A percentile compares a stretch with the other conserved stretches of the same genome.
phyloP scores from a whole-genome alignment of 805 yeast genomes.

The Yarrowia porcina region DNA sequence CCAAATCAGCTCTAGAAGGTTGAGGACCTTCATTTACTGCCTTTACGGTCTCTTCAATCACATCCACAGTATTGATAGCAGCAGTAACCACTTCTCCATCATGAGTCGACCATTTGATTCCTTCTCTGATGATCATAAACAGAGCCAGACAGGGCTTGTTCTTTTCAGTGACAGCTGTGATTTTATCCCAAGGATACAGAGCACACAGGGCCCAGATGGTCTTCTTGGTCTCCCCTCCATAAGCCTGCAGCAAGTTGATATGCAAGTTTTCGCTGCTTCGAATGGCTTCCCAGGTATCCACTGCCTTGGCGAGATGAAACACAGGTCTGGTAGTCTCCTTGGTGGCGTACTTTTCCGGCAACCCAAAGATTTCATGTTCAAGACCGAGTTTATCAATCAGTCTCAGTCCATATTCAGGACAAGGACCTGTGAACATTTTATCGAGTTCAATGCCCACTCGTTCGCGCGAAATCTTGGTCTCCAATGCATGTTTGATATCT shows the following conservation, averaged over 20 bases:
- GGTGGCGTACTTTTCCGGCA: conserved; percentile 32
- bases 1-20: conserved; percentile 50
- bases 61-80: conserved; percentile 41
- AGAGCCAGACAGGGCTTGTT: conserved; percentile 42
- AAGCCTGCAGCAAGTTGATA: background rate
- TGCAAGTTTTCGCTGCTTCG: conserved; percentile 27
- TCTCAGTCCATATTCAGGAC: conserved; percentile 62
- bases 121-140: conserved; percentile 59
- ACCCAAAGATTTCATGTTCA: conserved; percentile 56
- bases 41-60: conserved; percentile 36
- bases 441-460: conserved; percentile 82
- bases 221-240: background rate
- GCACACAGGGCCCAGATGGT: conserved; percentile 20
- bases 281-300: conserved; percentile 23
- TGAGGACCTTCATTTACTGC: conserved; percentile 28
- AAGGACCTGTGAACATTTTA: conserved; percentile 64
- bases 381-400: conserved; percentile 56
- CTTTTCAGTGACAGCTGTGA: conserved; percentile 43
- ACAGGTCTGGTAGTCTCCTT: background rate
- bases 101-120: conserved; percentile 59
- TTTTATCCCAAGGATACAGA: conserved; percentile 46
- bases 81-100: conserved; percentile 52
- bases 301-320: conserved; percentile 22
- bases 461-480: conserved; percentile 79
- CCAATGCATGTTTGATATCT: conserved; percentile 56